Evolutionary conservation across 2,329 filamentous ascomycete species (phyloP).

Genomic region (Microsporum canis): DNA sequence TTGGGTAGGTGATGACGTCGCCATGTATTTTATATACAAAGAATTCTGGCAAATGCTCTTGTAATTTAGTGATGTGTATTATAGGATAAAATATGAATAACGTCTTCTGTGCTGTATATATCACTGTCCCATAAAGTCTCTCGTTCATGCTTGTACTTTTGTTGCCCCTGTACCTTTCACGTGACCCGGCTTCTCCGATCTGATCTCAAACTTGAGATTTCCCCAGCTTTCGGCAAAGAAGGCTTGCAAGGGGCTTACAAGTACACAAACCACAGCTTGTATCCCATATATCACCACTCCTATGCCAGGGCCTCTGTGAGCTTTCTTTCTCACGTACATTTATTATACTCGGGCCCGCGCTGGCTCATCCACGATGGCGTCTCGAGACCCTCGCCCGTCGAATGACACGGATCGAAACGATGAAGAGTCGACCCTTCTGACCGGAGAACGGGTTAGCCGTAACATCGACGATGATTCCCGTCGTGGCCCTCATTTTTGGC

Average conservation of each 20-base stretch:
- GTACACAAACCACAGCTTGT: background rate
- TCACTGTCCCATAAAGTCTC: background rate
- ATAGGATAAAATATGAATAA: background rate
- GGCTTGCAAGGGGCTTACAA: background rate
- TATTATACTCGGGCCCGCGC: background rate
- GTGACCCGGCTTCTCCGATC: background rate
- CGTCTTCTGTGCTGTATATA: background rate
- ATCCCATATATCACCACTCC: background rate
- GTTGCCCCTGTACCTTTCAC: background rate
- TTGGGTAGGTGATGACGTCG: background rate
- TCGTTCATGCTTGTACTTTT: background rate
- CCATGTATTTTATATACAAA: background rate
- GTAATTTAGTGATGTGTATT: background rate
- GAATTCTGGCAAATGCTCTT: background rate
- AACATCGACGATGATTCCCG: constrained; percentile 15
- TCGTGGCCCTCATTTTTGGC: constrained; percentile 48
- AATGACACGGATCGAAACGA: constrained; percentile 47
- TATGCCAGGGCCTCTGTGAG: background rate
- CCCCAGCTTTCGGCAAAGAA: background rate
- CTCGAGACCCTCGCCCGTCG: constrained; percentile 34
- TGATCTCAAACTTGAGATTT: background rate
- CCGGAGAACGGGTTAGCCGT: constrained; percentile 40
- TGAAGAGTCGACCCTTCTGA: constrained; percentile 51
- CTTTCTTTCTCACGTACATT: background rate
- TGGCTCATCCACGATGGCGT: constrained; percentile 1